These are phyloP conservation scores for Crithidia bombi DNA, from an alignment of 208 protist species.

Conservation along the genomic window DNA sequence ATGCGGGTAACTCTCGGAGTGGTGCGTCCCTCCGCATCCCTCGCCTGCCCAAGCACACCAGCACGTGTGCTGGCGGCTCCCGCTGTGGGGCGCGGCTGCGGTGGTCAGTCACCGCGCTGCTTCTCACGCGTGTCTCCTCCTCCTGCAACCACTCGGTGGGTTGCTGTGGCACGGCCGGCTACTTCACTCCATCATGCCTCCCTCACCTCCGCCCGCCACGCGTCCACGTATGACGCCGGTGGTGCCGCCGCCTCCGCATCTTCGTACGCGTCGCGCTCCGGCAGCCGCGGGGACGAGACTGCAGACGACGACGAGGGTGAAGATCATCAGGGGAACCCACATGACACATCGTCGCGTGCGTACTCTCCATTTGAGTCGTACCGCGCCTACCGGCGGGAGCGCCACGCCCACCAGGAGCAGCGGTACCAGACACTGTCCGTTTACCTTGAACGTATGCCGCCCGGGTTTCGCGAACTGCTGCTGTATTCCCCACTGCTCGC, in stretches of 20 bases:
- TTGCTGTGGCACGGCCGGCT: neutral
- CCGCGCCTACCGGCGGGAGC: constrained; percentile 13
- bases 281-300: neutral
- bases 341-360: neutral
- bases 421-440: constrained; percentile 45
- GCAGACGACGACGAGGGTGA: neutral
- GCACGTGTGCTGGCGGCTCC: too few species aligned
- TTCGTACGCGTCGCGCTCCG: neutral
- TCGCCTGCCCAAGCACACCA: too few species aligned
- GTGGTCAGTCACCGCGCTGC: too few species aligned
- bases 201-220: neutral
- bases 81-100: too few species aligned
- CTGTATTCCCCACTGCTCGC: constrained; percentile 62
- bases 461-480: constrained; percentile 49
- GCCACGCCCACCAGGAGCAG: neutral
- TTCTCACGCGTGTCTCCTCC: too few species aligned
- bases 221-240: neutral
- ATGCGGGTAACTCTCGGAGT: too few species aligned
- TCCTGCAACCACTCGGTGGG: too few species aligned
- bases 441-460: constrained; percentile 57
- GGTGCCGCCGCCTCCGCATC: neutral
- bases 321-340: neutral
- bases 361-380: constrained; percentile 19
- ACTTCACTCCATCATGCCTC: neutral
- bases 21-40: too few species aligned